Conservation (phyloP, 2,329 filamentous ascomycete species). For the Ascochyta lentis region DNA sequence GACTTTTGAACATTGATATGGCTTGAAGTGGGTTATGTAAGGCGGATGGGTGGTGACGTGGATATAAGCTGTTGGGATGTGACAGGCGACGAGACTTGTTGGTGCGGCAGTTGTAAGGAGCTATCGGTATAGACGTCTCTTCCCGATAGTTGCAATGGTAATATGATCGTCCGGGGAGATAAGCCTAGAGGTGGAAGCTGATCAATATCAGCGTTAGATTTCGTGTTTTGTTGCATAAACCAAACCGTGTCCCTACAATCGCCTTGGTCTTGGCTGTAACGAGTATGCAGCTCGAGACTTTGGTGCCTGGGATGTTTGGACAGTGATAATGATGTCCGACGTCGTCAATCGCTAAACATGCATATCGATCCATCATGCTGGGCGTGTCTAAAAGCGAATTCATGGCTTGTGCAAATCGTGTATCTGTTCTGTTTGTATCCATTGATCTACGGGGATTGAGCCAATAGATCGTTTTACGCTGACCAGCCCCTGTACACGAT, state of each 20-base stretch:
- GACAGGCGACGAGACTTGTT: neutral
- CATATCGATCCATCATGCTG: neutral
- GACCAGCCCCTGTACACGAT: slow-evolving; percentile 89
- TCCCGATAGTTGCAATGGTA: neutral
- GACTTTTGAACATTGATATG: neutral
- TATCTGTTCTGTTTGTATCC: neutral
- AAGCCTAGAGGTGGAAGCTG: neutral
- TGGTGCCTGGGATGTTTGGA: neutral
- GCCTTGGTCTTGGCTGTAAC: too few relatives aligned
- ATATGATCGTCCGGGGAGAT: neutral
- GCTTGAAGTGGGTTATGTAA: neutral
- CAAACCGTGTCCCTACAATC: too few relatives aligned
- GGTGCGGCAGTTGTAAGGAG: neutral
- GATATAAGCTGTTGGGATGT: slow-evolving; percentile 1
- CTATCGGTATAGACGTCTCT: neutral
- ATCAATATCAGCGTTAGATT: neutral
- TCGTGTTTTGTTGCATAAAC: too few relatives aligned
- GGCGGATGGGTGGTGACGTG: slow-evolving; percentile 5
- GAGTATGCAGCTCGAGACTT: too few relatives aligned
- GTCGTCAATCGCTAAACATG: neutral
- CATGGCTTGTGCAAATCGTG: neutral
- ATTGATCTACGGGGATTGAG: neutral
- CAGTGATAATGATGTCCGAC: neutral
- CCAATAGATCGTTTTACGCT: slow-evolving; percentile 39
- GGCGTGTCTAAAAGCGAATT: neutral